Evolutionary conservation across 768 basidiomycete species (phyloP), one percentile per base, ranked within the genome.

Genomic region (Termitomyces sp.): DNA sequence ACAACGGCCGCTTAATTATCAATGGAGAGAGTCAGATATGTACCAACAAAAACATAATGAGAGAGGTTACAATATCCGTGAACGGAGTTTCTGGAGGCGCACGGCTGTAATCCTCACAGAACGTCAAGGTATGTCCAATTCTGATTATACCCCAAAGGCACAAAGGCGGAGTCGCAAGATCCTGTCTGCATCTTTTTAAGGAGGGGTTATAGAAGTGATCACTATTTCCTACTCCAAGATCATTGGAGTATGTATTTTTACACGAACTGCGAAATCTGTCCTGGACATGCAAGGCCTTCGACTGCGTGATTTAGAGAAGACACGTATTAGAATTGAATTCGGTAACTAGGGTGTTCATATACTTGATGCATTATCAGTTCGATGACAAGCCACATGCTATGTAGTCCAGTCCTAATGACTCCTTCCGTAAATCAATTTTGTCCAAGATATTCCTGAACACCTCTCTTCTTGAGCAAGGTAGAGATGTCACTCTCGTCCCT

Each of bases 361-460:
- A 6, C 1, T 35, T 35, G 12, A 35, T 35, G 12, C 1, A 13
- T 35, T 35, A n/a, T n/a, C n/a, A n/a, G n/a, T n/a, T n/a, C 7
- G 1, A 35, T 35, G 5, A 30, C 33, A 36, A 36, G 36, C 5
- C 36, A 5, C 18, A 41, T 26, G 13, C 14, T 16, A 47, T 6
- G n/a, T 23, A 9, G 20, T 7, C 46, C 20, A 2, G 12, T 48
- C 47, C 30, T 58, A 85, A 73, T 83, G 83, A 58, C 72, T 79
- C 61, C 84, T 76, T 71, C 79, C 80, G 66, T 86, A 84, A 47
- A 98, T 95, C 79, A 46, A 98, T 95, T 80, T 98, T 98, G 61
- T 81, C 79, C 71, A 98, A 75, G 78, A 97, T 98, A 66, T 81
- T 85, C 61, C 79, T 81, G 74, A 97, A 96, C 56, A 96, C 88